These are phyloP conservation scores for Ophiostoma quercus DNA, from an alignment of 2,329 filamentous ascomycete species.

Conservation along the genomic window DNA sequence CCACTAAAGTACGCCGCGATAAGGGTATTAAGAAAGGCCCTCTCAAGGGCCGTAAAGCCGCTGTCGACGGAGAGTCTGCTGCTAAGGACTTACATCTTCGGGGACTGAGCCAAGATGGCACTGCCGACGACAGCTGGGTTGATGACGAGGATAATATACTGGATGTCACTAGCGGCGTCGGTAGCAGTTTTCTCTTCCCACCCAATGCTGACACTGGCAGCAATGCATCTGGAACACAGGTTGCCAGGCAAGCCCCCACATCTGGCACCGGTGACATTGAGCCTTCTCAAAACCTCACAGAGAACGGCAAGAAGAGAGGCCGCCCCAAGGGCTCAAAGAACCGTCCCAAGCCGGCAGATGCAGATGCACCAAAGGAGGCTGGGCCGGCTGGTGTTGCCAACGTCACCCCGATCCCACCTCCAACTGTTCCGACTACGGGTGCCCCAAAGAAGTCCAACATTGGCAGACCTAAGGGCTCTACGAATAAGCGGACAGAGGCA, in stretches of 20 bases:
- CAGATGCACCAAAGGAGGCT: background rate
- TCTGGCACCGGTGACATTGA: background rate
- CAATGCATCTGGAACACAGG: background rate
- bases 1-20: conserved; percentile 43
- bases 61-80: conserved; percentile 16
- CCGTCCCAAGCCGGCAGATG: conserved; percentile 36
- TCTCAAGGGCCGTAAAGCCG: conserved; percentile 28
- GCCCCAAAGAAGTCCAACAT: conserved; percentile 31
- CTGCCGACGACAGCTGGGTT: conserved; percentile 42
- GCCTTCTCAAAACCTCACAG: background rate
- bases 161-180: conserved; percentile 30
- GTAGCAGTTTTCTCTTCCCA: conserved; percentile 19
- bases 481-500: conserved; percentile 28
- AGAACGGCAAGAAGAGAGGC: conserved; percentile 39
- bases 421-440: conserved; percentile 26
- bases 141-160: conserved; percentile 41
- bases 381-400: conserved; percentile 14
- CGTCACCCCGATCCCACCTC: conserved; percentile 27
- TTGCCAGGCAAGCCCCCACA: background rate
- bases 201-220: conserved; percentile 8
- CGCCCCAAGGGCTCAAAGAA: conserved; percentile 52
- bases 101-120: conserved; percentile 16
- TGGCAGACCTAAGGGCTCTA: conserved; percentile 39
- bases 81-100: background rate
- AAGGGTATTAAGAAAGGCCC: conserved; percentile 49